phyloP scores from a whole-genome alignment of 2,329 filamentous ascomycete species.

The Fusarium pseudoanthophilum region DNA sequence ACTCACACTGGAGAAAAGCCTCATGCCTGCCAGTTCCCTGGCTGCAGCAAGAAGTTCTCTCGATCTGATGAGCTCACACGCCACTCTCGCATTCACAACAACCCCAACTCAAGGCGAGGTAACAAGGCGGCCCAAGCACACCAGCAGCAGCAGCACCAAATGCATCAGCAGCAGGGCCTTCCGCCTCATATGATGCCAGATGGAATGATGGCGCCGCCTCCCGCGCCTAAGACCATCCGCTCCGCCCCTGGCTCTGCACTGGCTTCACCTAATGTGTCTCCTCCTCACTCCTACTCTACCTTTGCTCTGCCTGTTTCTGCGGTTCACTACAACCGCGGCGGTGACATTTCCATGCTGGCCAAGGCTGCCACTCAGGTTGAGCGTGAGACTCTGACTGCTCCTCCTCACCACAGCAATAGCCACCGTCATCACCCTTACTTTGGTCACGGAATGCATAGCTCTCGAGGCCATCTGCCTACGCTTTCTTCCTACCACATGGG shows the following conservation, averaged over 20 bases:
- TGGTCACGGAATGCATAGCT: slow-evolving; percentile 58
- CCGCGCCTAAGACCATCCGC: slow-evolving; percentile 80
- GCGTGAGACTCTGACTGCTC: slow-evolving; percentile 61
- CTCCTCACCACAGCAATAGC: slow-evolving; percentile 55
- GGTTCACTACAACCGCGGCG: slow-evolving; percentile 61
- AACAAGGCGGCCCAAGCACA: slow-evolving; percentile 75
- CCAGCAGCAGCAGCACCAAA: slow-evolving; percentile 50
- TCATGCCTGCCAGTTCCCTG: slow-evolving; percentile 93
- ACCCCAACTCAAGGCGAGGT: slow-evolving; percentile 93
- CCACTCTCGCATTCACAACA: slow-evolving; percentile 98
- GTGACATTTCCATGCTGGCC: slow-evolving; percentile 69
- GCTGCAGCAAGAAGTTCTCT: slow-evolving; percentile 97
- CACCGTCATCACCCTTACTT: slow-evolving; percentile 66
- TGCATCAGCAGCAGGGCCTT: slow-evolving; percentile 53
- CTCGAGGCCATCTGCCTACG: slow-evolving; percentile 75
- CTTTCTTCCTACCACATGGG: slow-evolving; percentile 95
- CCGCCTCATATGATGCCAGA: slow-evolving; percentile 61
- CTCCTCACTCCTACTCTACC: slow-evolving; percentile 86
- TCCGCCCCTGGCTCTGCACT: slow-evolving; percentile 89
- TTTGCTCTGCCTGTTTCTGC: slow-evolving; percentile 66
- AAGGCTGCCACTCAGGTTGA: slow-evolving; percentile 71
- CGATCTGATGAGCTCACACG: slow-evolving; percentile 96
- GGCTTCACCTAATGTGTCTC: slow-evolving; percentile 94
- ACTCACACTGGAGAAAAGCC: slow-evolving; percentile 99
- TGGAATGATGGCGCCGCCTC: slow-evolving; percentile 82